phyloP scores from a whole-genome alignment of 305 asterid genomes.

The Fraxinus greggii region DNA sequence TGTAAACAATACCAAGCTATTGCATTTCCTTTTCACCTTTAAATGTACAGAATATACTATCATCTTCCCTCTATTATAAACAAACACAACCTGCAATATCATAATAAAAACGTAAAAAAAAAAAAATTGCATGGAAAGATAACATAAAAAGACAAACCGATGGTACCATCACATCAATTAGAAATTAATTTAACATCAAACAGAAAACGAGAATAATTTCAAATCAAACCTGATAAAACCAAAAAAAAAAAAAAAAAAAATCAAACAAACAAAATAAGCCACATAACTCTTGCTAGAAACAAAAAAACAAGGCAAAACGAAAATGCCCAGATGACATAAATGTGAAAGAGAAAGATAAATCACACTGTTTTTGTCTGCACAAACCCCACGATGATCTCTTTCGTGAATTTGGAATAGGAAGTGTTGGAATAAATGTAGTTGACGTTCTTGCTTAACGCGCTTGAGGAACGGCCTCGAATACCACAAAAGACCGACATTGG shows the following conservation, averaged over 20 bases:
- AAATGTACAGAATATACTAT: neutral
- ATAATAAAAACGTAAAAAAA: neutral
- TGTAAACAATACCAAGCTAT: neutral
- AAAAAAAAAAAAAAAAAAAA: neutral
- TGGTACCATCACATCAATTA: neutral
- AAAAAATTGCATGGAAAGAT: neutral
- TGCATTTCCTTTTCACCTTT: neutral
- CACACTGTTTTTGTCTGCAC: neutral
- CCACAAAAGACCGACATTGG: slow-evolving; percentile 36
- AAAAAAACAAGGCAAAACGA: neutral
- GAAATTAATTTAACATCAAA: neutral
- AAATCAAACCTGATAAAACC: neutral
- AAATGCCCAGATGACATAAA: neutral
- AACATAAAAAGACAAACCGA: neutral
- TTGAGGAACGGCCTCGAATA: slow-evolving; percentile 16
- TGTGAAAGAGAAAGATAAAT: neutral
- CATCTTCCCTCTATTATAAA: neutral
- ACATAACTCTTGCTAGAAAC: neutral
- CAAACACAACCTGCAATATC: neutral
- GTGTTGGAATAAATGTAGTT: slow-evolving; percentile 20
- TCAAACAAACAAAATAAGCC: neutral
- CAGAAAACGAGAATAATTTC: neutral
- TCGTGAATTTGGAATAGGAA: slow-evolving; percentile 2
- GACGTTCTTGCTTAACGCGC: neutral
- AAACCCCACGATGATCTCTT: neutral